These are phyloP conservation scores for Kwoniella dendrophila DNA, from an alignment of 768 basidiomycete genomes.

Conservation along the genomic window DNA sequence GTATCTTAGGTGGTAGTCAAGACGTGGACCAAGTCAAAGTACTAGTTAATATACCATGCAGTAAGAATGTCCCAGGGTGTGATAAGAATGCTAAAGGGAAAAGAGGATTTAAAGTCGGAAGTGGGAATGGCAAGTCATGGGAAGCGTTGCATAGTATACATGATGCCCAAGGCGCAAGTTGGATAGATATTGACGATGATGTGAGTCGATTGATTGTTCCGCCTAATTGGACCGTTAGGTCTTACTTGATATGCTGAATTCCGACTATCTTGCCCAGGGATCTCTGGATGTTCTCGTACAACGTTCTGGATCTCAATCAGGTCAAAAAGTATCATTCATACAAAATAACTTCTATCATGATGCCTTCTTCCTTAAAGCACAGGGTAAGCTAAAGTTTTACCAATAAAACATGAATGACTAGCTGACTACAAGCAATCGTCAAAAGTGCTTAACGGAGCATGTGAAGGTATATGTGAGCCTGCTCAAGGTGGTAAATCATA, in stretches of 20 bases:
- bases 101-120: conserved; percentile 67
- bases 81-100: conserved; percentile 56
- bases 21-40: conserved; percentile 49
- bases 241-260: neutral
- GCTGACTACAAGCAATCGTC: conserved; percentile 1
- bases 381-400: conserved; percentile 69
- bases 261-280: conserved; percentile 62
- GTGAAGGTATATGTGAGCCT: conserved; percentile 73
- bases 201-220: conserved; percentile 60
- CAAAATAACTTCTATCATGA: conserved; percentile 99
- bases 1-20: conserved; percentile 47
- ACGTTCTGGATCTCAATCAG: conserved; percentile 69
- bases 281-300: conserved; percentile 90
- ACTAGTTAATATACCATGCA: conserved; percentile 54
- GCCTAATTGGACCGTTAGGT: neutral
- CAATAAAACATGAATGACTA: no score
- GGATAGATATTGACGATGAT: conserved; percentile 94
- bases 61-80: conserved; percentile 36
- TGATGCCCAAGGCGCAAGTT: conserved; percentile 77
- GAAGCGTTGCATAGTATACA: conserved; percentile 67
- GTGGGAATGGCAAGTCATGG: conserved; percentile 61
- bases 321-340: conserved; percentile 66
- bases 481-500: conserved; percentile 67
- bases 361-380: conserved; percentile 96
- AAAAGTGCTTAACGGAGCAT: conserved; percentile 88